A percentile compares a stretch with the other conserved stretches of the same genome.
Conservation (phyloP, 2,329 filamentous ascomycete species). For the Amesomyces nigricolor region DNA sequence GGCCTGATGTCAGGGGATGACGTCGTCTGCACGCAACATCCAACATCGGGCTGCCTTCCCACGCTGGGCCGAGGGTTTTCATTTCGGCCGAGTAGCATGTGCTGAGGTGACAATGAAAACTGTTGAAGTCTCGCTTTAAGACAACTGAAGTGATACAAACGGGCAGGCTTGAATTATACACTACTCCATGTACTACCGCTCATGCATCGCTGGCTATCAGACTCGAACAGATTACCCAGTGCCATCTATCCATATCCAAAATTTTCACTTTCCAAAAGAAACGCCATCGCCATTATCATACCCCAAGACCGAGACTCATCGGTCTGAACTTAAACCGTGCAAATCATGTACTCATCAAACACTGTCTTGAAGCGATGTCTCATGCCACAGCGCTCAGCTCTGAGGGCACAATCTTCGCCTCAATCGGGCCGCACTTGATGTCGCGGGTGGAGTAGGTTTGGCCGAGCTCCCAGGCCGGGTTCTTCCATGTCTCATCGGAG, state of each 20-base stretch:
- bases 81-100: too few species aligned
- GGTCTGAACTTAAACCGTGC: background rate
- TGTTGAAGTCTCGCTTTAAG: too few species aligned
- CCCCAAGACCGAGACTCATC: too few species aligned
- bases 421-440: conserved; percentile 32
- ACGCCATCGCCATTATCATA: too few species aligned
- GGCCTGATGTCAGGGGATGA: conserved; percentile 4
- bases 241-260: too few species aligned
- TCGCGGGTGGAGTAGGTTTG: conserved; percentile 35
- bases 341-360: conserved; percentile 3
- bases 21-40: conserved; percentile 19
- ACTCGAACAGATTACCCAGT: background rate
- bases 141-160: too few species aligned
- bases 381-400: conserved; percentile 34
- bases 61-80: too few species aligned
- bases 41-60: too few species aligned
- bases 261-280: too few species aligned
- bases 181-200: background rate
- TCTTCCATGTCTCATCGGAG: conserved; percentile 32
- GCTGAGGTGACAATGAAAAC: too few species aligned
- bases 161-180: background rate
- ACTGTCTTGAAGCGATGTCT: background rate
- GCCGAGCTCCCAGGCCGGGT: conserved; percentile 38
- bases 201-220: background rate
- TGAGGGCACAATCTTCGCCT: conserved; percentile 31